A percentile compares a stretch with the other conserved stretches of the same genome.
Conservation (phyloP, 495 filamentous ascomycete species). For the Annulohypoxylon bovei region DNA sequence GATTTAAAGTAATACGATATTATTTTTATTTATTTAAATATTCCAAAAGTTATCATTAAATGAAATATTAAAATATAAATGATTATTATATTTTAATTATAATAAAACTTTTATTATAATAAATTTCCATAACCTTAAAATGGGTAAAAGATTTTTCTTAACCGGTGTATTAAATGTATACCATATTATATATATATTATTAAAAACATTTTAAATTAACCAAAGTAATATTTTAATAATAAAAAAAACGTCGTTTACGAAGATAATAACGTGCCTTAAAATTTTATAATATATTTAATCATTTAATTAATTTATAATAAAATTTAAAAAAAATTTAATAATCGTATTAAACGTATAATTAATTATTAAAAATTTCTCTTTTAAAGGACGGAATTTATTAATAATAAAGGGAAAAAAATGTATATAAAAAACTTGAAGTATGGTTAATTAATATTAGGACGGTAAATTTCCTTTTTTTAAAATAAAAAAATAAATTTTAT, state of each 20-base stretch:
- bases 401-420: not conserved
- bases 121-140: not conserved
- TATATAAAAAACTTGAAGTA: not conserved
- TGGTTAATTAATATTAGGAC: not conserved
- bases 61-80: not conserved
- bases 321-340: not conserved
- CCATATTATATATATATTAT: not conserved
- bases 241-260: not conserved
- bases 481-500: too few relatives aligned
- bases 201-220: not conserved
- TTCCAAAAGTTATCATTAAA: not conserved
- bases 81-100: not conserved
- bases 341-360: not conserved
- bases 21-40: not conserved
- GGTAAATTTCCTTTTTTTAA: too few relatives aligned
- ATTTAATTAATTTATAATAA: not conserved
- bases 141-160: not conserved
- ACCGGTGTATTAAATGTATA: not conserved
- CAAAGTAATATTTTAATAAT: not conserved
- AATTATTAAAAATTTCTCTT: not conserved
- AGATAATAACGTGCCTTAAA: not conserved
- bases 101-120: not conserved
- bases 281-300: not conserved
- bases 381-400: not conserved
- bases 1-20: not conserved